phyloP scores from a whole-genome alignment of 2,329 filamentous ascomycete species.

The Alternaria brassicae region DNA sequence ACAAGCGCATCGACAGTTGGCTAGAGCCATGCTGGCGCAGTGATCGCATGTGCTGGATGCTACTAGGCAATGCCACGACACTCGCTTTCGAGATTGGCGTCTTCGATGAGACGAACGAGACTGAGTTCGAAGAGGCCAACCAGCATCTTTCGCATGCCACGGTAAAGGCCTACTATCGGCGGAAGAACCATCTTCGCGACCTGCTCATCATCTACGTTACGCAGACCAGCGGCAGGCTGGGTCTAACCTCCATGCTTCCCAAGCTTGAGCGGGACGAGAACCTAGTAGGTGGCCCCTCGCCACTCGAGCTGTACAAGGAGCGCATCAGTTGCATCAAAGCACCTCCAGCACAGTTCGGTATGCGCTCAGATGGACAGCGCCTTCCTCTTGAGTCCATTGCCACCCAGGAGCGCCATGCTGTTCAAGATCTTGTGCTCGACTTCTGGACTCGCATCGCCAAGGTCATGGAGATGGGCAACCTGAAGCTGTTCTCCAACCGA shows the following conservation, averaged over 20 bases:
- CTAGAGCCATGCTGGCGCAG: constrained; percentile 90
- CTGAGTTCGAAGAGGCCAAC: constrained; percentile 58
- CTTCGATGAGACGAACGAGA: constrained; percentile 86
- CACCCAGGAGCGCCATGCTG: constrained; percentile 46
- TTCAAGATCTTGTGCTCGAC: constrained; percentile 69
- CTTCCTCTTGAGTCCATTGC: constrained; percentile 47
- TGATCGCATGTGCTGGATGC: constrained; percentile 98
- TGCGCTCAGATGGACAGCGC: constrained; percentile 46
- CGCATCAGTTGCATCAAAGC: constrained; percentile 47
- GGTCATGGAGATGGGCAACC: constrained; percentile 89
- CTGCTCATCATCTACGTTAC: constrained; percentile 90
- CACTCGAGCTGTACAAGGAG: constrained; percentile 46
- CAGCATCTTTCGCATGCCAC: constrained; percentile 58
- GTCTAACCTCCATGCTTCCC: constrained; percentile 93
- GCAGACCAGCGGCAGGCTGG: constrained; percentile 89
- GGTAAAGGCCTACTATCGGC: constrained; percentile 77
- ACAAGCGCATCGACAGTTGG: constrained; percentile 90
- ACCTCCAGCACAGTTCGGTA: constrained; percentile 46
- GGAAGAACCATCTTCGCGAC: constrained; percentile 82
- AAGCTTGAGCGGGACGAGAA: constrained; percentile 45
- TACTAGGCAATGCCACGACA: constrained; percentile 88
- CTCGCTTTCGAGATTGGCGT: constrained; percentile 93
- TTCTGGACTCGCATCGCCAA: constrained; percentile 95
- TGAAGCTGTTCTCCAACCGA: constrained; percentile 84
- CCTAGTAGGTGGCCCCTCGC: constrained; percentile 34